Evolutionary conservation across 371 early-diverging fungal species (phyloP), one percentile per base, ranked within the genome.

Genomic region (Mortierella sp.): DNA sequence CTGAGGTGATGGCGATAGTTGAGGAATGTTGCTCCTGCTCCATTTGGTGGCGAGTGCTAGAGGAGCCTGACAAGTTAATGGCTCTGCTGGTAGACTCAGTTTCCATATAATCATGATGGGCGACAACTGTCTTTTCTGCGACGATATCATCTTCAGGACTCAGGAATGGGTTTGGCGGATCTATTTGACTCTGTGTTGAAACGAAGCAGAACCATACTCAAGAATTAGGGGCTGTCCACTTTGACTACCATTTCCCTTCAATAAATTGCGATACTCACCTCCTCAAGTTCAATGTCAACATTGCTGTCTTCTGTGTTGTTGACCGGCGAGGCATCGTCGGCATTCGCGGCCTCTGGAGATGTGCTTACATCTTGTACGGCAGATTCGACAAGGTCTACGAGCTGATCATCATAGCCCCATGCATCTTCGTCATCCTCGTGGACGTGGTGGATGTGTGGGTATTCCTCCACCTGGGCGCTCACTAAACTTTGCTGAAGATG

Each of bases 331-430:
- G 51, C 47, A 20, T 35, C 39, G n/a, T 57, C 47, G 22, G 11
- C 35, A 52, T 9, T 18, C 5, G 62, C 14, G 1, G 43, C 30
- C 26, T 22, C 20, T 2, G 58, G 52, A 1, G 60, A 12, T 4
- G 57, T 11, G 12, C 37, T 47, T 2, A 32, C 28, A 10, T 60
- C 52, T 20, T 62, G 71, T 18, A 26, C 40, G 16, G 47, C 77
- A 5, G 65, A 57, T 12, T 75, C 70, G 9, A 62, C 70, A 39
- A 75, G 51, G 39, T 78, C 73, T 18, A 73, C 24, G 5, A 58
- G 32, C 49, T 78, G 70, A 30, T 73, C 79, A 40, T 74, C 74
- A 30, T 74, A 66, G 16, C 64, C 79, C 79, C 79, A 79, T 12
- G 66, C 75, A 35, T 79, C 79, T 0, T 70, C 74, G 3, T 51